These are phyloP conservation scores for Ustilago xerochloae DNA, from an alignment of 1,284 basidiomycete genomes.

Conservation along the genomic window DNA sequence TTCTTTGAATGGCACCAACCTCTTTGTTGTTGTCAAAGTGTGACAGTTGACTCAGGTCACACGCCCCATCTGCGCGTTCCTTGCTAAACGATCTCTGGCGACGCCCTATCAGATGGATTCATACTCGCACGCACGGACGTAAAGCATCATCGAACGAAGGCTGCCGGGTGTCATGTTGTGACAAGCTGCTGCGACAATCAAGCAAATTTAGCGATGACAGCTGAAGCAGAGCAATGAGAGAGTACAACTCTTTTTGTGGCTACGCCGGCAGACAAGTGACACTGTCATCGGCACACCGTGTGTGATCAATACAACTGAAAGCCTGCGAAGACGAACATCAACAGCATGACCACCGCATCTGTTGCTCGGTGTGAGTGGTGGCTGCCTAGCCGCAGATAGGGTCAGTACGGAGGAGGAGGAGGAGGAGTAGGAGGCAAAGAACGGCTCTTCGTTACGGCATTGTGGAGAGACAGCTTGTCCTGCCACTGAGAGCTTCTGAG, in stretches of 20 bases:
- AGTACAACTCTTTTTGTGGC: not conserved
- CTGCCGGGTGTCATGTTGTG: too few species aligned
- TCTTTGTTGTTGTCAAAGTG: too few species aligned
- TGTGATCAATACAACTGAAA: not conserved
- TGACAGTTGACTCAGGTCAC: not conserved
- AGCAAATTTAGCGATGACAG: too few species aligned
- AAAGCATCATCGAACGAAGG: not conserved
- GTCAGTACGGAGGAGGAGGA: not conserved
- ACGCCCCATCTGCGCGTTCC: not conserved
- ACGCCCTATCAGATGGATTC: not conserved
- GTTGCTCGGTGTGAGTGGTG: not conserved
- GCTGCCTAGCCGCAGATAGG: not conserved
- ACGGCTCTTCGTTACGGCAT: too few species aligned
- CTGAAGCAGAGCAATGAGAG: not conserved
- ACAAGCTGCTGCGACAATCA: too few species aligned
- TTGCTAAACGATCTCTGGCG: not conserved
- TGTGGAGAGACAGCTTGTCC: too few species aligned
- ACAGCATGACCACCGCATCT: not conserved
- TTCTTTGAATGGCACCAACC: too few species aligned
- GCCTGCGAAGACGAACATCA: not conserved
- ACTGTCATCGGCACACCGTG: not conserved
- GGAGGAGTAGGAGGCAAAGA: too few species aligned
- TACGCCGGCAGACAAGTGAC: slow-evolving; percentile 1
- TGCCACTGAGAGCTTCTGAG: not conserved
- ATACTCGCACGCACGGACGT: not conserved